phyloP scores from a whole-genome alignment of 73 alveolate species.

The Paramecium octaurelia region DNA sequence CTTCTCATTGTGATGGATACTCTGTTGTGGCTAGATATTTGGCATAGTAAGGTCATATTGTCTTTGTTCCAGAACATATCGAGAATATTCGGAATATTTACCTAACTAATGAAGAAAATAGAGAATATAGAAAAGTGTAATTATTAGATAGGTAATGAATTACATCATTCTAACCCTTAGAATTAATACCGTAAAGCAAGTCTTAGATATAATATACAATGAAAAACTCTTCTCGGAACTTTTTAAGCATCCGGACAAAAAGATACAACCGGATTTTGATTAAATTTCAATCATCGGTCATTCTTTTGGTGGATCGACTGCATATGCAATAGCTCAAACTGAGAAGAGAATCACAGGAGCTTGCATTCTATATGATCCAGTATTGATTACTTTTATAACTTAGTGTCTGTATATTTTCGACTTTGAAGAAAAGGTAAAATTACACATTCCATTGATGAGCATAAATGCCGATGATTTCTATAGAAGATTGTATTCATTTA shows the following conservation, averaged over 20 bases:
- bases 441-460: slow-evolving; percentile 45
- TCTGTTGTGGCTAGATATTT: slow-evolving; percentile 37
- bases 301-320: slow-evolving; percentile 62
- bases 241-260: background rate
- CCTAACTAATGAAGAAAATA: slow-evolving; percentile 2
- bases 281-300: slow-evolving; percentile 45
- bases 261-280: background rate
- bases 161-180: background rate
- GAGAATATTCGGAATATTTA: slow-evolving; percentile 53
- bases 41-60: slow-evolving; percentile 51
- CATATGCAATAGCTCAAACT: background rate
- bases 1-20: slow-evolving; percentile 62
- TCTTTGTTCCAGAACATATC: slow-evolving; percentile 53
- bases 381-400: background rate
- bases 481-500: slow-evolving; percentile 47
- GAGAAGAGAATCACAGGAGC: slow-evolving; percentile 52
- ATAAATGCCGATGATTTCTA: slow-evolving; percentile 55
- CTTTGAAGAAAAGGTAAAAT: slow-evolving; percentile 10
- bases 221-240: background rate
- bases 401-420: slow-evolving; percentile 17
- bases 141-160: slow-evolving; percentile 5
- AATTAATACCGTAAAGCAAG: background rate
- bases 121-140: slow-evolving; percentile 33
- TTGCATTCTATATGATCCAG: slow-evolving; percentile 36
- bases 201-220: slow-evolving; percentile 46